Evolutionary conservation across 75 land plant species (phyloP), one percentile per base, ranked within the genome.

Genomic region (Sequoiadendron giganteum): DNA sequence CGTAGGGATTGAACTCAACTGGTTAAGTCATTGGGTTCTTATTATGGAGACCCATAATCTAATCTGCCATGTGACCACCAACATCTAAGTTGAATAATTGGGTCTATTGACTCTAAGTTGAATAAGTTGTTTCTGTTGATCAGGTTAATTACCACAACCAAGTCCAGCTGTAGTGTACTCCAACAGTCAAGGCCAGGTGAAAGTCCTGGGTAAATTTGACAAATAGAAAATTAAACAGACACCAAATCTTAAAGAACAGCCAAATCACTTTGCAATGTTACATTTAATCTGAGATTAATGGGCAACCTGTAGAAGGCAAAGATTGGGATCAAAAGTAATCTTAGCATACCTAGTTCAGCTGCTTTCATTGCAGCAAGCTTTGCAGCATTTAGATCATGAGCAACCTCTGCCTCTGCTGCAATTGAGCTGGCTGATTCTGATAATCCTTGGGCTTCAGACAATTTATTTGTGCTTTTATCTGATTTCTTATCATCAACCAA

Each of bases 341-440:
- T 83, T 21, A 16, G 88, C 87, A 28, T 89, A 95, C 99, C 99
- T 89, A 93, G 89, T 90, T 96, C 98, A 86, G 98, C 99, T 85
- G 99, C 98, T 93, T 92, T 95, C 92, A 98, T 93, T 21, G 99
- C 98, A 87, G 98, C 98, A 85, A 95, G 68, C 88, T 94, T 98
- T 55, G 99, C 99, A 85, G 94, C 95, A 91, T 92, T 83, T 34
- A 95, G 47, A 91, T 96, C 96, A 89, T 87, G 73, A 76, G 93
- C 90, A 81, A 68, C 87, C 32, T 89, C 96, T 86, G 91, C 86
- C 18, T 87, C 58, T 86, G 88, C 86, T 61, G 87, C 79, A 49
- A 88, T 73, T 49, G 90, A 90, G 68, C 87, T 32, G 39, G 75
- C 56, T 38, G 90, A 52, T 86, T 86, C 91, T 36, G 86, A 14